A percentile compares a stretch with the other conserved stretches of the same genome.
Conservation (phyloP, 1,139 yeast species). For the Blastobotrys persicus region DNA sequence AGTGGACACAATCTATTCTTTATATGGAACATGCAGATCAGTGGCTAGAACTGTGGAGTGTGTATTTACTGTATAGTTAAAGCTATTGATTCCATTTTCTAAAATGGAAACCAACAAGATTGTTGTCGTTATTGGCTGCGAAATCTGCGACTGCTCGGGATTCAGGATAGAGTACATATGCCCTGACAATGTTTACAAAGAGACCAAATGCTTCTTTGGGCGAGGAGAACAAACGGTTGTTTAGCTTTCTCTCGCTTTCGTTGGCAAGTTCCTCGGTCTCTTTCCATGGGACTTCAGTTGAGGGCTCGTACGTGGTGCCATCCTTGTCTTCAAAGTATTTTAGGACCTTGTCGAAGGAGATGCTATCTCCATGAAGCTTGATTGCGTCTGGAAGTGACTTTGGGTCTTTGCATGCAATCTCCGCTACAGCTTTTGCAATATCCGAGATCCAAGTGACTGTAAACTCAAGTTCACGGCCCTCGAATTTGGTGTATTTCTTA, state of each 20-base stretch:
- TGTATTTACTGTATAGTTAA: too few relatives aligned
- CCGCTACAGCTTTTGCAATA: slow-evolving; percentile 48
- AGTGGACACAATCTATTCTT: too few relatives aligned
- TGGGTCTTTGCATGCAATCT: slow-evolving; percentile 19
- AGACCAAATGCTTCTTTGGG: not conserved
- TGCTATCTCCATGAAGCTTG: not conserved
- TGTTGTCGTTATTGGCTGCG: not conserved
- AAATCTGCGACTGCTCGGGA: not conserved
- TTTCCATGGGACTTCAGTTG: not conserved
- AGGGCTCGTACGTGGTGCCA: not conserved
- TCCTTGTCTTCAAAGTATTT: not conserved
- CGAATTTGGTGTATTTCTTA: slow-evolving; percentile 43
- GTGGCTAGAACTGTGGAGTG: too few relatives aligned
- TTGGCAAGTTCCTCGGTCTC: not conserved
- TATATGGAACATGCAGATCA: too few relatives aligned
- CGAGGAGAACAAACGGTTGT: not conserved
- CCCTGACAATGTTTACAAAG: not conserved
- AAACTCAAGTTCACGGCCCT: slow-evolving; percentile 42
- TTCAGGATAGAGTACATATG: not conserved
- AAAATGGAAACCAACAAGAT: not conserved
- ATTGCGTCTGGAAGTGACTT: not conserved
- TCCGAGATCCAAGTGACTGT: slow-evolving; percentile 44
- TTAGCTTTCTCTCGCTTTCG: not conserved
- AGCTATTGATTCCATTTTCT: not conserved
- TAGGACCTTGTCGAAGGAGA: not conserved